Base-by-base conservation (phyloP, 108 stramenopile genomes). In the Chaetoceros tenuissimus region DNA sequence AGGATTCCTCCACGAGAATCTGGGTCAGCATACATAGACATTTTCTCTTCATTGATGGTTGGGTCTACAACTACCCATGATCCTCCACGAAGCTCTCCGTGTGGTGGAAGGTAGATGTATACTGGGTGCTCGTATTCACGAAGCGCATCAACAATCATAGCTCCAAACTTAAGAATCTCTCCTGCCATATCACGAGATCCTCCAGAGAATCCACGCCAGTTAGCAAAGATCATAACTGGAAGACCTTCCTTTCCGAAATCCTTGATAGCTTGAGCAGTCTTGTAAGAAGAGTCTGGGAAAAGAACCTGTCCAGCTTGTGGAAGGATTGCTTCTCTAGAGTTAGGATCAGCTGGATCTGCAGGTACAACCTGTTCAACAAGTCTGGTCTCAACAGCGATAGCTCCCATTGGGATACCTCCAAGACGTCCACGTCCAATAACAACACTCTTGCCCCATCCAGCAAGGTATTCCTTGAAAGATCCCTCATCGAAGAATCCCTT, bases 31-130 rank as follows among this genome's bases (percentile, higher is more conserved):
- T 96, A 98, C 96, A 98, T 97, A 60, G 95, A 92, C 95, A 98
- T 98, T 72, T 94, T 85, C 51, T 94, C 93, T 59, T 84, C 73
- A 63, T 98, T 98, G 75, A 98, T 98, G 60, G 97, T 95, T 24
- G 95, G 97, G 64, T 98, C 97, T 60, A 98, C 87, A 51, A 98
- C 97, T 48, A 98, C 97, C 97, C 97, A 98, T 1, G 94, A 94
- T 60, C 97, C 97, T 54, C 97, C 97, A 62, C 97, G 92, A 45
- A 98, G 92, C 72, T 98, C 97, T 53, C 94, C 95, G 68, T 84
- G 82, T 31, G 95, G 95, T 47, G 97, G 97, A 62, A 98, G 79
- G 85, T 98, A 98, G 44, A 98, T 92, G 77, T 96, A 95, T 28
- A 96, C 95, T 28, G 97, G 97, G 63, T 96, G 90, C 34, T 90